Conservation (phyloP, 441 rosid genomes). For the Jatropha podagrica region DNA sequence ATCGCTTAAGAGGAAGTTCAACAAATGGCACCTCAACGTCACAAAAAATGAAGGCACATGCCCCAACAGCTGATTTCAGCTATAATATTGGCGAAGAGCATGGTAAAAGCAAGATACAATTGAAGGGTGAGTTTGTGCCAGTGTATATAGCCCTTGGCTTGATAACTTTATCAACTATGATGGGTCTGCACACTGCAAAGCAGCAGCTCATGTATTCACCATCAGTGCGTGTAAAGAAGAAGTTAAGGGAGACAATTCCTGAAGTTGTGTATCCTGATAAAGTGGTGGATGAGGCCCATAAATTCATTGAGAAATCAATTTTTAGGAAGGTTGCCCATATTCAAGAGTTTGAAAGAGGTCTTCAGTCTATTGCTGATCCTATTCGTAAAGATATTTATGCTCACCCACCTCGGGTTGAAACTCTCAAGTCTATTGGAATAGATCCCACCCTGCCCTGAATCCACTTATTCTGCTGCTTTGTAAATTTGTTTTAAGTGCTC, state of each 20-base stretch:
- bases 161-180: constrained; percentile 37
- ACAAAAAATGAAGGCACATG: neutral
- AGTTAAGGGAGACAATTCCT: constrained; percentile 45
- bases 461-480: neutral
- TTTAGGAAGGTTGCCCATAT: constrained; percentile 58
- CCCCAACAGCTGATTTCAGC: neutral
- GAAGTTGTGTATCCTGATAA: constrained; percentile 50
- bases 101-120: neutral
- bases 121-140: constrained; percentile 38
- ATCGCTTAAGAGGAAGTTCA: constrained; percentile 11
- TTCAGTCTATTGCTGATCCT: constrained; percentile 22
- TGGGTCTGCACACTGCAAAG: constrained; percentile 34
- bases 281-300: constrained; percentile 44
- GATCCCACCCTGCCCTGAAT: constrained; percentile 31
- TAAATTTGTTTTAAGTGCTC: neutral
- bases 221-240: constrained; percentile 50
- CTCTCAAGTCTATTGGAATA: constrained; percentile 48
- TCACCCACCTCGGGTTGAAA: constrained; percentile 28
- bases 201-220: constrained; percentile 53
- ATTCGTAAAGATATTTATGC: constrained; percentile 35
- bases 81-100: neutral
- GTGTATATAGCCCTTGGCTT: constrained; percentile 48
- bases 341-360: constrained; percentile 32
- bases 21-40: neutral
- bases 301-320: constrained; percentile 39